Evolutionary conservation across 2,329 filamentous ascomycete species (phyloP).

Genomic region (Talaromyces sp.): DNA sequence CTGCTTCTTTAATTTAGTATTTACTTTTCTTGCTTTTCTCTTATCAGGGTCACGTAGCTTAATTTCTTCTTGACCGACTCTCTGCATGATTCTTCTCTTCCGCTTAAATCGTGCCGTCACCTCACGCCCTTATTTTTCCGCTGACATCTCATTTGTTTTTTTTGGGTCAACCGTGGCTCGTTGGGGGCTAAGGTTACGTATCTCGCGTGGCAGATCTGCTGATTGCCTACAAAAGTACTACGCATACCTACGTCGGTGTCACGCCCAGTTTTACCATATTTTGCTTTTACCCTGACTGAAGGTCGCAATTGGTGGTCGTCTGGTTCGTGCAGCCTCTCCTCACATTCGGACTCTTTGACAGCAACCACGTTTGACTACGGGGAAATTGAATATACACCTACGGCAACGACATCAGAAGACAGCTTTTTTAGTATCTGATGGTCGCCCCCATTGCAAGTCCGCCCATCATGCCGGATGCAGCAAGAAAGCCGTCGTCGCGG

Average conservation of each 20-base stretch:
- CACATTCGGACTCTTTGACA: not conserved
- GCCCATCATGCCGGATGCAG: conserved; percentile 53
- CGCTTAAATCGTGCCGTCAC: not conserved
- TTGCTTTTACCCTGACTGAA: too few relatives aligned
- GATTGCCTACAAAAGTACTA: not conserved
- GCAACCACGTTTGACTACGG: not conserved
- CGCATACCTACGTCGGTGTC: not conserved
- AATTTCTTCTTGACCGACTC: not conserved
- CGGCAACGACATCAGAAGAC: not conserved
- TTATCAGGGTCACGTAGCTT: not conserved
- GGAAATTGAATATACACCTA: not conserved
- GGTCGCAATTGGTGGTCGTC: too few relatives aligned
- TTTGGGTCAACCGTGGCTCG: not conserved
- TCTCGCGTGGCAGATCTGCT: not conserved
- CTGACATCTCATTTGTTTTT: not conserved
- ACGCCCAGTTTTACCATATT: not conserved
- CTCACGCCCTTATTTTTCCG: not conserved
- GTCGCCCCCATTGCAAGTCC: not conserved
- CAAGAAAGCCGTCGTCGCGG: conserved; percentile 97
- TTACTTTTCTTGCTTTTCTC: not conserved
- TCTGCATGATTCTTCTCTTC: not conserved
- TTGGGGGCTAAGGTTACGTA: not conserved
- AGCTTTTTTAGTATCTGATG: not conserved
- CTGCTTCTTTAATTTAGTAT: not conserved
- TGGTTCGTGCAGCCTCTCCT: too few relatives aligned